Evolutionary conservation across 129 eudicot species (phyloP).

Genomic region (Flaveria ramosissima): DNA sequence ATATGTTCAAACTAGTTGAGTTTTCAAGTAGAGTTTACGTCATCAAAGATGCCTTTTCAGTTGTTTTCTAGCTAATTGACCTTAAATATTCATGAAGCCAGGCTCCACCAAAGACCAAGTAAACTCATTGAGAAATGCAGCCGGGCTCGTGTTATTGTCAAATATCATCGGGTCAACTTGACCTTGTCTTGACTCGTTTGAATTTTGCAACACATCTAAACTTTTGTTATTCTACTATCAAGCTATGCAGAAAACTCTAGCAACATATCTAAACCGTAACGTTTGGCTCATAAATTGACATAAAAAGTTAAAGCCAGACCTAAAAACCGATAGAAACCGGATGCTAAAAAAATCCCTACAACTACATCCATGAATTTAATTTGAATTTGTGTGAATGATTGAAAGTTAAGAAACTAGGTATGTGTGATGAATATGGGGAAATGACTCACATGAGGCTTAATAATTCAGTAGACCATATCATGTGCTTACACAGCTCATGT

Average conservation of each 20-base stretch:
- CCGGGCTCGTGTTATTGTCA: neutral
- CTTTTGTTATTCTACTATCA: neutral
- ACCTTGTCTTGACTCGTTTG: neutral
- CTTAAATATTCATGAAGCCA: neutral
- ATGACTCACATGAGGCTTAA: conserved; percentile 35
- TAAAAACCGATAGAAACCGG: too few relatives aligned
- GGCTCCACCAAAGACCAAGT: neutral
- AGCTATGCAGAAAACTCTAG: neutral
- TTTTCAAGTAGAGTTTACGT: neutral
- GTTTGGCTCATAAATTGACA: too few relatives aligned
- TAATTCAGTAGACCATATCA: conserved; percentile 41
- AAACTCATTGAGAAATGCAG: neutral
- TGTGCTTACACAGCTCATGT: conserved; percentile 42
- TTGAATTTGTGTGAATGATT: neutral
- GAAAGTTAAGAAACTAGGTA: conserved; percentile 1
- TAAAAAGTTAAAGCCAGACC: too few relatives aligned
- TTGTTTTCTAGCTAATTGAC: neutral
- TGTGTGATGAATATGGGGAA: conserved; percentile 32
- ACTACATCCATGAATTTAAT: neutral
- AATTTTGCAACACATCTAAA: neutral
- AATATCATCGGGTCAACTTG: neutral
- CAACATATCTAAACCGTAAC: neutral
- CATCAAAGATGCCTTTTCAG: neutral
- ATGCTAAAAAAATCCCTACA: too few relatives aligned
- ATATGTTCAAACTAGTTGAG: neutral